phyloP scores from a whole-genome alignment of 768 basidiomycete genomes.

The Lactarius sp. region DNA sequence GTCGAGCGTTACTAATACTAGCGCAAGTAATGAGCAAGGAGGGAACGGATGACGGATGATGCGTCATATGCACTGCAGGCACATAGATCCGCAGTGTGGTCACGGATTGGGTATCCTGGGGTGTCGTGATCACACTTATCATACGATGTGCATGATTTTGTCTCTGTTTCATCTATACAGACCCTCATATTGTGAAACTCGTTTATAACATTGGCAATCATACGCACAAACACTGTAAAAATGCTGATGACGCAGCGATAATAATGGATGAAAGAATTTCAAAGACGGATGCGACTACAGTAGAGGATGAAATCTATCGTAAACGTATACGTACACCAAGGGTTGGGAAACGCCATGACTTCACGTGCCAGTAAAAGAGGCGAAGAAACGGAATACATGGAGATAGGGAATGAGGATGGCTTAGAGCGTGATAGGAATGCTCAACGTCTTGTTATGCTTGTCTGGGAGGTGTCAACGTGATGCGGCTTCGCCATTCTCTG shows the following conservation, averaged over 20 bases:
- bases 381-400: neutral
- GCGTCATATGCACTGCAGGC: neutral
- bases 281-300: neutral
- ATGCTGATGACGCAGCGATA: neutral
- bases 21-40: no score
- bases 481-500: conserved; percentile 22
- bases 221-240: conserved; percentile 2
- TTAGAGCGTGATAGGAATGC: neutral
- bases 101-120: neutral
- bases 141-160: no score
- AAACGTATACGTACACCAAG: conserved; percentile 11
- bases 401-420: conserved; percentile 5
- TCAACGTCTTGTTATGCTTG: conserved; percentile 6
- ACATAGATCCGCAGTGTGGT: no score
- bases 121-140: no score
- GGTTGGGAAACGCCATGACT: neutral
- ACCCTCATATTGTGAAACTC: neutral
- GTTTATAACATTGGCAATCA: neutral
- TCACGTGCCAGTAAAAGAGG: neutral
- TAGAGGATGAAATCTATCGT: conserved; percentile 13
- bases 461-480: conserved; percentile 16
- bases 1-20: conserved; percentile 6
- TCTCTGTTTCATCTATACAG: no score
- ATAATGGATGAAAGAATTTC: neutral
- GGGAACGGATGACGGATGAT: neutral